A percentile compares a stretch with the other conserved stretches of the same genome.
Evolutionary conservation across 1,139 yeast species (phyloP).

Genomic region (Debaryomyces singareniensis): DNA sequence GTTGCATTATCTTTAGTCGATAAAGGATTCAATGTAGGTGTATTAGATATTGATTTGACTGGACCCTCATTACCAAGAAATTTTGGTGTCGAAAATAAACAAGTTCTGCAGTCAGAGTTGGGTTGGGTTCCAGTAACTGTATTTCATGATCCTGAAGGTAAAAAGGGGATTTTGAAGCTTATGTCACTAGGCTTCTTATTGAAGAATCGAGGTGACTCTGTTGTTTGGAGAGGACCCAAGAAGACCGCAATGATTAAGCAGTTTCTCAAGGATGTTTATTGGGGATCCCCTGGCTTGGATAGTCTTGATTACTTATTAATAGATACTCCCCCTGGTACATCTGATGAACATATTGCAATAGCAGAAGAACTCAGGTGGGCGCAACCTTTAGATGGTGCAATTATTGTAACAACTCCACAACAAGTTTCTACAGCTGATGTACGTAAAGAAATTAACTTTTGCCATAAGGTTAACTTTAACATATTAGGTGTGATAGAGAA

Average conservation of each 20-base stretch:
- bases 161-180: slow-evolving; percentile 41
- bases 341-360: slow-evolving; percentile 95
- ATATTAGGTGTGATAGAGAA: slow-evolving; percentile 41
- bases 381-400: slow-evolving; percentile 41
- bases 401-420: slow-evolving; percentile 45
- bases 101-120: slow-evolving; percentile 72
- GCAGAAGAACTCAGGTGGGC: slow-evolving; percentile 79
- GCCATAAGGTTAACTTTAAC: slow-evolving; percentile 37
- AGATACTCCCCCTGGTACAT: slow-evolving; percentile 98
- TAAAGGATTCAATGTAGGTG: slow-evolving; percentile 78
- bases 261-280: slow-evolving; percentile 80
- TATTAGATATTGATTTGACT: slow-evolving; percentile 87
- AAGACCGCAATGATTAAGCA: slow-evolving; percentile 97
- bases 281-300: slow-evolving; percentile 44
- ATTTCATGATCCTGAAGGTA: slow-evolving; percentile 11
- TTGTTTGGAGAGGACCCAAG: slow-evolving; percentile 98
- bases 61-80: slow-evolving; percentile 97
- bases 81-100: slow-evolving; percentile 82
- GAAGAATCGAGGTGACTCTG: slow-evolving; percentile 79
- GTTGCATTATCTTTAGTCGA: slow-evolving; percentile 71
- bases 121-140: slow-evolving; percentile 90
- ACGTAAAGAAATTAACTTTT: slow-evolving; percentile 43
- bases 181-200: slow-evolving; percentile 91
- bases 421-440: slow-evolving; percentile 53
- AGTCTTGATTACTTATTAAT: slow-evolving; percentile 74